Base-by-base conservation (phyloP, 768 basidiomycete genomes). In the Cystobasidium tubakii region DNA sequence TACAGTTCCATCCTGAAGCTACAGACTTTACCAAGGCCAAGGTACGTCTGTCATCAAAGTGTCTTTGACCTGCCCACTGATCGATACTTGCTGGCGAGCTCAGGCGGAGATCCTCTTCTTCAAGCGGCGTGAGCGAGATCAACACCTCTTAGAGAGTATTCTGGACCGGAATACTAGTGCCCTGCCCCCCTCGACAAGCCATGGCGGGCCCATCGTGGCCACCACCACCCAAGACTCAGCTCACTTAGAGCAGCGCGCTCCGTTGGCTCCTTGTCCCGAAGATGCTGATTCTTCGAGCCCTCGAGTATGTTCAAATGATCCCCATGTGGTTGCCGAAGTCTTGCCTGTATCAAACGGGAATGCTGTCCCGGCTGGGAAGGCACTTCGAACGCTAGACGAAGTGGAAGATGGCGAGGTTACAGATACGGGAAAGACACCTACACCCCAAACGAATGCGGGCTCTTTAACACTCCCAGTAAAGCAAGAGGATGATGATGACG, bases 81-180 rank as follows among this genome's bases (percentile, higher is more conserved):
- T 15, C 60, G 9, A 21, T 15, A 4, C 60, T 62, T 39, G 17
- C 25, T 23, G 10, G 6, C 60, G 13, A n/a, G 25, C 21, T 12
- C 29, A 67, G 66, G 66, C 50, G 31, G 66, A 67, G 50, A 43
- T 67, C 19, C 43, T 67, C 42, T 67, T 67, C 66, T 67, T 42
- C n/a, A 42, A 31, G 19, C 6, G 66, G 31, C 39, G 66, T 17
- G 31, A 46, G 21, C 10, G 19, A 31, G 66, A 67, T 33, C n/a
- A 23, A 15, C 50, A 46, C 44, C 50, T 67, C 27, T 29, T 67
- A 21, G 42, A 53, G 25, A 50, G 7, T 53, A 6, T 33, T 12
- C 7, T 44, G 13, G 44, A 10, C 31, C 15, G 2, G 7, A 29
- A 65, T 2, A 23, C 15, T 17, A n/a, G 4, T 33, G 36, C 3